Evolutionary conservation across 2,329 filamentous ascomycete species (phyloP), one percentile per base, ranked within the genome.

Genomic region (Beauveria scarabaeidicola): DNA sequence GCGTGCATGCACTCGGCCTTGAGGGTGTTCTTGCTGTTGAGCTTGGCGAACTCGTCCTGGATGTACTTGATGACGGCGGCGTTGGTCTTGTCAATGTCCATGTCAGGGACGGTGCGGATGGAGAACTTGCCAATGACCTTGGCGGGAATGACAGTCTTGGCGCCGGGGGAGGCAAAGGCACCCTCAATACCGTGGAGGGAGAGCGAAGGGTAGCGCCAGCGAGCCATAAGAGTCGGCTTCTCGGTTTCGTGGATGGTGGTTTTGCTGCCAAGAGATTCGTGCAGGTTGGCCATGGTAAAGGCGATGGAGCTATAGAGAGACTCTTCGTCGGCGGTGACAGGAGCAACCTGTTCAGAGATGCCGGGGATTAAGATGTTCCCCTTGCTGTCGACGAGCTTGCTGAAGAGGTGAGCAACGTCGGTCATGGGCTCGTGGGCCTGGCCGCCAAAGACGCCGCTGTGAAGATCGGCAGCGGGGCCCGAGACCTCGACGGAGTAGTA

Each of bases 51-150:
- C 66, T 89, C 85, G 64, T 89, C 86, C 70, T 93, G 83, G 64
- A 97, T 82, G 73, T 92, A 89, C 73, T 89, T 87, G 78, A 85
- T 89, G 47, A 99, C 93, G 48, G 88, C 81, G 70, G 86, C 82
- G 77, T 96, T 95, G 69, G 96, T 95, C 70, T 87, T 85, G 60
- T 91, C 86, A 67, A 91, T 91, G 72, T 97, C 89, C 94, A 99
- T 99, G 78, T 99, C 85, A 57, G 94, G 94, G 23, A 99, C 94
- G 40, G 92, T 97, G 66, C 94, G 87, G 77, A 99, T 97, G 54
- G 90, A 96, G 81, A 99, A 99, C 79, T 99, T 99, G 76, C 94
- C 94, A 69, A 88, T 89, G 61, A 99, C 94, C 81, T 97, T 97
- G 69, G 94, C 93, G 3, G 94, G 94, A 68, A 99, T 99, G 69